phyloP scores from a whole-genome alignment of 1,284 basidiomycete genomes.

The Wallemia ichthyophaga region DNA sequence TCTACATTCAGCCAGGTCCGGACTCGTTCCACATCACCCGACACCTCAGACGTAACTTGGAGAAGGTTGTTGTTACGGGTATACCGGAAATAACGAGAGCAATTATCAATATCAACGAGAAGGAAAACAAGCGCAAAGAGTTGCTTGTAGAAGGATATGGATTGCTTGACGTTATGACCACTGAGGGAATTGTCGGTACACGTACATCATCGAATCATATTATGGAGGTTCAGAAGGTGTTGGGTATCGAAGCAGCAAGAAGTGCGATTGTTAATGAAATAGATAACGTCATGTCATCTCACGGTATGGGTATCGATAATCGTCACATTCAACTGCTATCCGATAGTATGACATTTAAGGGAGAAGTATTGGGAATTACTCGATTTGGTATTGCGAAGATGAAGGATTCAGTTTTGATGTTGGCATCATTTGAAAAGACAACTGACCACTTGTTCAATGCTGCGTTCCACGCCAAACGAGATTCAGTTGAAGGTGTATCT shows the following conservation, averaged over 20 bases:
- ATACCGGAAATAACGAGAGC: constrained; percentile 57
- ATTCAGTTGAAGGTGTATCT: constrained; percentile 80
- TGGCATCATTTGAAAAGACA: constrained; percentile 97
- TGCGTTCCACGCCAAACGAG: constrained; percentile 79
- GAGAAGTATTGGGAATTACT: constrained; percentile 92
- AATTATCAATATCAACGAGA: constrained; percentile 71
- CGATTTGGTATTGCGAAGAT: constrained; percentile 99
- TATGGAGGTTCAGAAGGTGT: constrained; percentile 74
- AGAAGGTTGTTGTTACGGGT: constrained; percentile 74
- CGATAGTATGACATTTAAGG: constrained; percentile 21
- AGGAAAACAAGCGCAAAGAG: constrained; percentile 42
- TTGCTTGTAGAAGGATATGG: constrained; percentile 89
- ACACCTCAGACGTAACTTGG: constrained; percentile 47
- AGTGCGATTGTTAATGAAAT: constrained; percentile 90
- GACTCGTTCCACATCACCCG: constrained; percentile 70
- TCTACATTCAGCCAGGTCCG: constrained; percentile 49
- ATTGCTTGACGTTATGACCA: constrained; percentile 88
- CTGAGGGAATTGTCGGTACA: constrained; percentile 77
- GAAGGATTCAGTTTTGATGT: constrained; percentile 98
- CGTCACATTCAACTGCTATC: constrained; percentile 73
- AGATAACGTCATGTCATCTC: constrained; percentile 83
- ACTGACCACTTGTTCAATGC: constrained; percentile 49
- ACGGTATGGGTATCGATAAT: constrained; percentile 96
- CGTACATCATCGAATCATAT: constrained; percentile 89
- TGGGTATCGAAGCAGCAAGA: constrained; percentile 91